These are phyloP conservation scores for Pichia sporocuriosa DNA, from an alignment of 805 yeast species.

Conservation along the genomic window DNA sequence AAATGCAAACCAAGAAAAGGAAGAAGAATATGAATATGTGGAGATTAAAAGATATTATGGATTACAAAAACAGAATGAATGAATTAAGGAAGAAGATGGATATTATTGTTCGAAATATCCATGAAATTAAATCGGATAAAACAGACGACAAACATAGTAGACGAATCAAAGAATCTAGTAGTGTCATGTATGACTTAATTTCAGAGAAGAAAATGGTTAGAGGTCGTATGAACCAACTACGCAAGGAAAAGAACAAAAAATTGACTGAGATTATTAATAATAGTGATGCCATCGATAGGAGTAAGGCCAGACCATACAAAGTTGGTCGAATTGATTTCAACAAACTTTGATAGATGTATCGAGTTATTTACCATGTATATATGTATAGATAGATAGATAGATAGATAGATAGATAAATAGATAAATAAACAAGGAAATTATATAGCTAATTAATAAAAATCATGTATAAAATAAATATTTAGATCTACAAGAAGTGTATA, in stretches of 20 bases:
- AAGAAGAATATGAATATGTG: slow-evolving; percentile 1
- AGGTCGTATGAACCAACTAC: slow-evolving; percentile 5
- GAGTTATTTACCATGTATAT: too few species aligned
- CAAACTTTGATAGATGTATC: not conserved
- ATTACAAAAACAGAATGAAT: slow-evolving; percentile 1
- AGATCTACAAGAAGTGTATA: too few species aligned
- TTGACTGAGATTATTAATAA: not conserved
- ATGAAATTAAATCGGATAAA: not conserved
- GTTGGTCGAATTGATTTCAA: slow-evolving; percentile 5
- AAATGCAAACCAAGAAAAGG: not conserved
- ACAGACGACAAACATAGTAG: not conserved
- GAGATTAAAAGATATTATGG: not conserved
- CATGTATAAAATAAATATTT: too few species aligned
- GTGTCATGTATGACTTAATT: not conserved
- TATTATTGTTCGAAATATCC: not conserved
- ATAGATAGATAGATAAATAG: not conserved
- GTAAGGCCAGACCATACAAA: not conserved
- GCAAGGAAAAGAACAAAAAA: not conserved
- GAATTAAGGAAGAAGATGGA: not conserved
- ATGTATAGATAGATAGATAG: not conserved
- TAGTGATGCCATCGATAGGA: not conserved
- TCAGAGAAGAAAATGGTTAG: not conserved
- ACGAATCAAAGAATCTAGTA: not conserved
- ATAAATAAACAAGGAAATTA: too few species aligned
- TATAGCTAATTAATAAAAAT: too few species aligned